Conservation (phyloP, 768 basidiomycete species). For the Naematelia aurantialba region DNA sequence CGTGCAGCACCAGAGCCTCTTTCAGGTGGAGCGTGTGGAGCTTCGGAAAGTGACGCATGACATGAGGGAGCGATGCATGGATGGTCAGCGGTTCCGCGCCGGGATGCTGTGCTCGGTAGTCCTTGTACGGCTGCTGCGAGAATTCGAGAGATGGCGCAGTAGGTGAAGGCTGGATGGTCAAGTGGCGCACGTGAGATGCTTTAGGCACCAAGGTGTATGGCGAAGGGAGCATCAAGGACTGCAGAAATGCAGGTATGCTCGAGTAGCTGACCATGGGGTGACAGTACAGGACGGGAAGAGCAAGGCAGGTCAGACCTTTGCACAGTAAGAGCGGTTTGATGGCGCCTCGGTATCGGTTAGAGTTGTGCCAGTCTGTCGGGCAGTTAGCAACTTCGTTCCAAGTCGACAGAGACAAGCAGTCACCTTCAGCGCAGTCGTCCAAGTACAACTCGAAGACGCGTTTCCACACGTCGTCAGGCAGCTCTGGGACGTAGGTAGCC, state of each 20-base stretch:
- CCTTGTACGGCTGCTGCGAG: not conserved
- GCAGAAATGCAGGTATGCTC: conserved; percentile 13
- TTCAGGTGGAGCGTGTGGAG: conserved; percentile 28
- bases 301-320: conserved; percentile 6
- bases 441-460: conserved; percentile 35
- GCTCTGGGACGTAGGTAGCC: conserved; percentile 19
- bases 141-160: conserved; percentile 1
- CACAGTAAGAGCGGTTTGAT: conserved; percentile 17
- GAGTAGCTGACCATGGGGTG: conserved; percentile 17
- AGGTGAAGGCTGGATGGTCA: conserved; percentile 16
- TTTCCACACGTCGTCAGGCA: conserved; percentile 38
- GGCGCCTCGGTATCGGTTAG: not conserved
- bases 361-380: conserved; percentile 17
- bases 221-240: not conserved
- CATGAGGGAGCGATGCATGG: conserved; percentile 15
- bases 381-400: not conserved
- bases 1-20: conserved; percentile 25
- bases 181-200: conserved; percentile 12
- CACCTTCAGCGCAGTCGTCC: conserved; percentile 18
- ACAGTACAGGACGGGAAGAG: conserved; percentile 15
- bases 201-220: not conserved
- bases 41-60: conserved; percentile 16
- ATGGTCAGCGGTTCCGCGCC: conserved; percentile 9
- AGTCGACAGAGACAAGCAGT: not conserved
- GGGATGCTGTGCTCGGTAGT: not conserved